phyloP scores from a whole-genome alignment of 176 grass and related monocot genomes.

The Dendrocalamus sinicus region DNA sequence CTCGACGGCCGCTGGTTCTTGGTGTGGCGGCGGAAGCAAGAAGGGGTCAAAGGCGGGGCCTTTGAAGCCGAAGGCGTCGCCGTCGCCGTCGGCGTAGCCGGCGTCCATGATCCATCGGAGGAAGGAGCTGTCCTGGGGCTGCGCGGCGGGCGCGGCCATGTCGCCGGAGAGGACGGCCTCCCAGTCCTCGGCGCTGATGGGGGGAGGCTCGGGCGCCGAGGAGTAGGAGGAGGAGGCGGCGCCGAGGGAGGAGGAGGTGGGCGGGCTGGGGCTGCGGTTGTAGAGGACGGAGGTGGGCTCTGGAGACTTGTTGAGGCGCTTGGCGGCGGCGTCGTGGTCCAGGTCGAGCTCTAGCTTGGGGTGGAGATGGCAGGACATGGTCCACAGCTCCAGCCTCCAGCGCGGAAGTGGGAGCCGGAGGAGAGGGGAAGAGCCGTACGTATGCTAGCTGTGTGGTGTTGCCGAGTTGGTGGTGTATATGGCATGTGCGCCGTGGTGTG shows the following conservation, averaged over 20 bases:
- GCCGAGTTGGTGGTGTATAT: not conserved
- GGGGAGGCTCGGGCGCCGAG: slow-evolving; percentile 21
- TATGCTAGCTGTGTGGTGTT: not conserved
- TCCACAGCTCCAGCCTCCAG: not conserved
- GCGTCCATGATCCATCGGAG: slow-evolving; percentile 56
- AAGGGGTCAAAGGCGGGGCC: slow-evolving; percentile 42
- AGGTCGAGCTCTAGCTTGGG: not conserved
- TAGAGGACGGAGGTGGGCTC: slow-evolving; percentile 63
- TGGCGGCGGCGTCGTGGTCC: not conserved
- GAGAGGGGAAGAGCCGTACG: not conserved
- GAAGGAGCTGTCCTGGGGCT: slow-evolving; percentile 41
- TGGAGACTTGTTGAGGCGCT: slow-evolving; percentile 29
- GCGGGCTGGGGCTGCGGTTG: slow-evolving; percentile 57
- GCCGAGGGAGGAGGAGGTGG: slow-evolving; percentile 39
- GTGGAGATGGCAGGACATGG: slow-evolving; percentile 21
- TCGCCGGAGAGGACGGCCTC: slow-evolving; percentile 43
- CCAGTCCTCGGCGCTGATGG: slow-evolving; percentile 47
- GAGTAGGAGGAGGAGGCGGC: slow-evolving; percentile 6
- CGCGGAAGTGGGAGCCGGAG: not conserved
- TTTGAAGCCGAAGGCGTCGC: slow-evolving; percentile 35
- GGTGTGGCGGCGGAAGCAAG: not conserved
- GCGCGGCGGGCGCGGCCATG: slow-evolving; percentile 26
- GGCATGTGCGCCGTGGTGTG: too few relatives aligned
- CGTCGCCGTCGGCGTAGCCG: slow-evolving; percentile 29
- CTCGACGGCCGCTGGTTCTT: not conserved